phyloP scores from a whole-genome alignment of 257 asterid genomes.

The Jacaranda mimosifolia region DNA sequence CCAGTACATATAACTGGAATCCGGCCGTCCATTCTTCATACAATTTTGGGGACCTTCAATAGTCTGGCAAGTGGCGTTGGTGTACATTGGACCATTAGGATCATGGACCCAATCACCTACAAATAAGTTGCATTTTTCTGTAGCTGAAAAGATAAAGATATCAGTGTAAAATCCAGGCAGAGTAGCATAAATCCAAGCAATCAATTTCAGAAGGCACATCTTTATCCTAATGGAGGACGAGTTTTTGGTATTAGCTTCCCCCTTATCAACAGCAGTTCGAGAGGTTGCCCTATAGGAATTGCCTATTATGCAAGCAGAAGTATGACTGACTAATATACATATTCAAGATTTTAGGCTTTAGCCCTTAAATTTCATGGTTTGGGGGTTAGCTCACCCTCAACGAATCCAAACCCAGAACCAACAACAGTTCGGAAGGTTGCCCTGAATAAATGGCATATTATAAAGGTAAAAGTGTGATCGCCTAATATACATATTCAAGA shows the following conservation, averaged over 20 bases:
- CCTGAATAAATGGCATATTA: neutral
- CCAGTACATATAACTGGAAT: constrained; percentile 70
- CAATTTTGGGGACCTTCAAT: constrained; percentile 81
- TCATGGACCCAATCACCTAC: constrained; percentile 77
- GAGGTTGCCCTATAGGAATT: too few relatives aligned
- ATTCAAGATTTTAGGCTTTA: too few relatives aligned
- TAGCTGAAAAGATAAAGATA: neutral
- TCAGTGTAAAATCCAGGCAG: neutral
- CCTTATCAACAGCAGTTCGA: too few relatives aligned
- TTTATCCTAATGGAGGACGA: too few relatives aligned
- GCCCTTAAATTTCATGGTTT: too few relatives aligned
- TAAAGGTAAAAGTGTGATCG: neutral
- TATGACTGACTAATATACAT: too few relatives aligned
- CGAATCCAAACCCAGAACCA: too few relatives aligned
- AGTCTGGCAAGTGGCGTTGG: constrained; percentile 58
- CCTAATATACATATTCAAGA: neutral
- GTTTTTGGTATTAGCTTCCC: too few relatives aligned
- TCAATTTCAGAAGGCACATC: too few relatives aligned
- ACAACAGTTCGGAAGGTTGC: neutral
- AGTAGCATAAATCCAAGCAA: neutral
- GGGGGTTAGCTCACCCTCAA: too few relatives aligned
- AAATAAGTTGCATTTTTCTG: constrained; percentile 71
- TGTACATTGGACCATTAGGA: constrained; percentile 65
- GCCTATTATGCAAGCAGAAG: too few relatives aligned
- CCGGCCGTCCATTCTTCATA: constrained; percentile 82